A percentile compares a stretch with the other conserved stretches of the same genome.
Evolutionary conservation across 495 filamentous ascomycete species (phyloP).

Genomic region (Aspergillus baeticus): DNA sequence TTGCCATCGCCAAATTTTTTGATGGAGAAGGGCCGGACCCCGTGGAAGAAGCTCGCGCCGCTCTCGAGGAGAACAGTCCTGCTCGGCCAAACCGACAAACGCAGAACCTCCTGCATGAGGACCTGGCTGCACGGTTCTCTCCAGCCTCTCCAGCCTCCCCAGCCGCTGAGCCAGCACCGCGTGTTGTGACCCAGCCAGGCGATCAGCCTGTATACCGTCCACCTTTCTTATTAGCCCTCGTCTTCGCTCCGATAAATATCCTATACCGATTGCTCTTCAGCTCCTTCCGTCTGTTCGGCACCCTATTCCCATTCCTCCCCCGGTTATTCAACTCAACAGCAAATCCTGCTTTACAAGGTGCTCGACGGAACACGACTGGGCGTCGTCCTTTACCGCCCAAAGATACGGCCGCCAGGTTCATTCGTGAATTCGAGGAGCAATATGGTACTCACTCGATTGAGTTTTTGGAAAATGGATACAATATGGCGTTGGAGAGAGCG

Average conservation of each 20-base stretch:
- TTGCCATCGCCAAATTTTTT: slow-evolving; percentile 95
- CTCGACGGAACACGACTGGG: slow-evolving; percentile 63
- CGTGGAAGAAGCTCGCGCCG: slow-evolving; percentile 71
- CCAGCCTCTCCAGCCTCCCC: slow-evolving; percentile 29
- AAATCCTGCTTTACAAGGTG: slow-evolving; percentile 48
- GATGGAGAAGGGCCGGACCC: slow-evolving; percentile 88
- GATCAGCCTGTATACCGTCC: slow-evolving; percentile 62
- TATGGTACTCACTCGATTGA: slow-evolving; percentile 69
- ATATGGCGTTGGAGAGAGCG: slow-evolving; percentile 81
- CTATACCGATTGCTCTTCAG: slow-evolving; percentile 66
- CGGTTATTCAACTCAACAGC: slow-evolving; percentile 55
- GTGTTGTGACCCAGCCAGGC: slow-evolving; percentile 74
- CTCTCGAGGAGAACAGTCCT: slow-evolving; percentile 55
- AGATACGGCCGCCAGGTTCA: slow-evolving; percentile 85
- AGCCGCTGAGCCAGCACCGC: slow-evolving; percentile 60
- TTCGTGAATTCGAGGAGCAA: slow-evolving; percentile 90
- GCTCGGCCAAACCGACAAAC: slow-evolving; percentile 54
- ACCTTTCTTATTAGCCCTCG: slow-evolving; percentile 68
- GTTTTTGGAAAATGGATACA: slow-evolving; percentile 84
- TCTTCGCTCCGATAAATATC: slow-evolving; percentile 81
- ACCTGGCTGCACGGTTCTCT: slow-evolving; percentile 49
- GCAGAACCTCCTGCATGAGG: slow-evolving; percentile 58
- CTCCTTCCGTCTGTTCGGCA: slow-evolving; percentile 63
- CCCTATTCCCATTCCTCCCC: slow-evolving; percentile 81
- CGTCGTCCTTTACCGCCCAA: slow-evolving; percentile 74